Percentiles rank a stretch among this genome's conserved stretches.
phyloP scores from a whole-genome alignment of 495 filamentous ascomycete species.

The Penicillium robsamsonii region DNA sequence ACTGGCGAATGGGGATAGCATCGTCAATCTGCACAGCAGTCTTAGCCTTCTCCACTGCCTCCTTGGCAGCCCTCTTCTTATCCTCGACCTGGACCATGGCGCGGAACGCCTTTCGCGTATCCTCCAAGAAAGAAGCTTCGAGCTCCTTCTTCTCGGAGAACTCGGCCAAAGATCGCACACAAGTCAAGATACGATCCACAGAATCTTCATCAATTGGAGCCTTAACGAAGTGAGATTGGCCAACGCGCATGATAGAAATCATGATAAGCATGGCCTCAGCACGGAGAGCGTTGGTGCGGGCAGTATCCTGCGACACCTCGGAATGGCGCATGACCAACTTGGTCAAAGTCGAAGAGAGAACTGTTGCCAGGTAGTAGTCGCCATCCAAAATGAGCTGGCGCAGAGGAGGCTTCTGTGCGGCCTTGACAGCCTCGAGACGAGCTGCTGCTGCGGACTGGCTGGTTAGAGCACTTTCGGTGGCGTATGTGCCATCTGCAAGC shows the following conservation, averaged over 20 bases:
- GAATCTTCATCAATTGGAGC: constrained; percentile 97
- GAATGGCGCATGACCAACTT: constrained; percentile 98
- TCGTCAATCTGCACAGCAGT: constrained; percentile 94
- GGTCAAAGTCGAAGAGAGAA: constrained; percentile 90
- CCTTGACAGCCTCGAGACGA: constrained; percentile 93
- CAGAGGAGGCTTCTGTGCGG: constrained; percentile 93
- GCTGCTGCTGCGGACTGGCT: constrained; percentile 86
- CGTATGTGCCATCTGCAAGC: constrained; percentile 94
- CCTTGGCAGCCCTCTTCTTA: constrained; percentile 91
- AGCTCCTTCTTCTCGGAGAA: constrained; percentile 86
- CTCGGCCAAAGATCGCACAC: constrained; percentile 88
- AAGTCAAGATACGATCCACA: constrained; percentile 95
- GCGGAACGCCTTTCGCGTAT: constrained; percentile 93
- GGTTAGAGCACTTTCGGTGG: constrained; percentile 93
- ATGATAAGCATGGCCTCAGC: constrained; percentile 99
- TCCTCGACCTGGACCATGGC: constrained; percentile 99
- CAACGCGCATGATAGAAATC: constrained; percentile 97
- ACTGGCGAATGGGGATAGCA: constrained; percentile 84
- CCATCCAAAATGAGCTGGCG: constrained; percentile 95
- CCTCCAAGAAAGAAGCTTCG: constrained; percentile 89
- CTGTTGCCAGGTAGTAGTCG: constrained; percentile 94
- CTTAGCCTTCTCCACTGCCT: constrained; percentile 88
- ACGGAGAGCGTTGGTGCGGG: constrained; percentile 88
- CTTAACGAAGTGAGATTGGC: constrained; percentile 97
- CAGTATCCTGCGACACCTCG: constrained; percentile 82